A percentile compares a stretch with the other conserved stretches of the same genome.
phyloP scores from a whole-genome alignment of 768 basidiomycete species.

The Tulasnella sp. region DNA sequence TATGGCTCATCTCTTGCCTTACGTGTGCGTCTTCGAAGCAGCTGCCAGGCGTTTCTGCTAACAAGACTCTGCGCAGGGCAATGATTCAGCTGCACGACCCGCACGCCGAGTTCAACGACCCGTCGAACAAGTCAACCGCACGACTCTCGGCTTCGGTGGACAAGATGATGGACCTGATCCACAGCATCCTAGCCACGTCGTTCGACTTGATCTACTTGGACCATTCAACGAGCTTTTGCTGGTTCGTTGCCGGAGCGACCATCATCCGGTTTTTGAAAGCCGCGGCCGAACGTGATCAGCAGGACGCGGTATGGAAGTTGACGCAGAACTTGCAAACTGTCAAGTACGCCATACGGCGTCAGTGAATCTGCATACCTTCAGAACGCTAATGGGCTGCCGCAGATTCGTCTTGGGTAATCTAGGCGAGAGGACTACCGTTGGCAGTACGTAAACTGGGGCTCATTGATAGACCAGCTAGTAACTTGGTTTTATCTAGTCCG shows the following conservation, averaged over 20 bases:
- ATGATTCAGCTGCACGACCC: slow-evolving; percentile 1
- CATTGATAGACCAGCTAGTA: no score
- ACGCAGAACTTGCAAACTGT: background rate
- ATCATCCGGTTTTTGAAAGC: background rate
- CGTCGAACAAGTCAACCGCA: background rate
- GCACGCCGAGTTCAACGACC: background rate
- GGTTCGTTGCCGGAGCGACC: slow-evolving; percentile 1
- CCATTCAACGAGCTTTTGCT: slow-evolving; percentile 20
- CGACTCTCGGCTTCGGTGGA: background rate
- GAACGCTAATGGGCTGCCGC: background rate
- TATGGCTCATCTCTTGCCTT: slow-evolving; percentile 1
- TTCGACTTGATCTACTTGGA: slow-evolving; percentile 1
- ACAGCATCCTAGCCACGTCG: background rate
- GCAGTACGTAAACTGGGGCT: background rate
- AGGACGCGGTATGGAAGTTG: background rate
- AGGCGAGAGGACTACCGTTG: background rate
- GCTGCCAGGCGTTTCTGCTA: background rate
- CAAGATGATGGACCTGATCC: background rate
- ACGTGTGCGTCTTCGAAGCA: background rate
- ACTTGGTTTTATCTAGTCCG: no score
- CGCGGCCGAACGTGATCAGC: background rate
- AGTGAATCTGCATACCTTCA: background rate
- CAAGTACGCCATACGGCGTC: background rate
- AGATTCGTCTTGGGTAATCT: background rate
- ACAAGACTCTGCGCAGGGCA: background rate